phyloP scores from a whole-genome alignment of 768 basidiomycete species.

The Amanita thiersii region DNA sequence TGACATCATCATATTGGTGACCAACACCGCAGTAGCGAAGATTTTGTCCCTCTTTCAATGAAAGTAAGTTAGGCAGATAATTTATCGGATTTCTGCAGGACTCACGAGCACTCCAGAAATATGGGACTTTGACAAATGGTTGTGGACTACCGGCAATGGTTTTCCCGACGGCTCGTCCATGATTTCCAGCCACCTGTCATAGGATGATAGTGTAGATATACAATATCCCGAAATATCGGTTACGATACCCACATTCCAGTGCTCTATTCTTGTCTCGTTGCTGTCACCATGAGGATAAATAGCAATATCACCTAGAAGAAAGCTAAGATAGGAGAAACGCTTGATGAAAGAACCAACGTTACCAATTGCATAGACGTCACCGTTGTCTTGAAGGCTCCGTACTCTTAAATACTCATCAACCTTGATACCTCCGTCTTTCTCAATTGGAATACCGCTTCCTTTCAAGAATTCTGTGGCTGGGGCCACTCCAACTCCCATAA shows the following conservation, averaged over 20 bases:
- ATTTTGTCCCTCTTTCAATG: slow-evolving; percentile 67
- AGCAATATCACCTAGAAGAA: slow-evolving; percentile 63
- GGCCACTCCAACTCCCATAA: slow-evolving; percentile 82
- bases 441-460: slow-evolving; percentile 57
- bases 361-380: slow-evolving; percentile 68
- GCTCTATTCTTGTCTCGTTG: slow-evolving; percentile 61
- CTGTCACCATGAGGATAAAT: slow-evolving; percentile 61
- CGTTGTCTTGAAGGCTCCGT: slow-evolving; percentile 28
- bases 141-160: slow-evolving; percentile 58
- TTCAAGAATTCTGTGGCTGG: slow-evolving; percentile 79
- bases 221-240: background rate
- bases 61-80: background rate
- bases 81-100: slow-evolving; percentile 9
- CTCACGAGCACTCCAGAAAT: slow-evolving; percentile 89
- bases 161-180: slow-evolving; percentile 76
- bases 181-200: slow-evolving; percentile 76
- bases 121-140: slow-evolving; percentile 72
- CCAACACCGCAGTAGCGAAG: slow-evolving; percentile 80
- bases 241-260: slow-evolving; percentile 73
- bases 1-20: slow-evolving; percentile 63
- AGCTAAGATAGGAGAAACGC: background rate
- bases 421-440: slow-evolving; percentile 68
- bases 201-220: slow-evolving; percentile 1
- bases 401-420: slow-evolving; percentile 74
- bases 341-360: slow-evolving; percentile 9